Evolutionary conservation across 257 asterid genomes (phyloP).

Genomic region (Solanum clarkiae): DNA sequence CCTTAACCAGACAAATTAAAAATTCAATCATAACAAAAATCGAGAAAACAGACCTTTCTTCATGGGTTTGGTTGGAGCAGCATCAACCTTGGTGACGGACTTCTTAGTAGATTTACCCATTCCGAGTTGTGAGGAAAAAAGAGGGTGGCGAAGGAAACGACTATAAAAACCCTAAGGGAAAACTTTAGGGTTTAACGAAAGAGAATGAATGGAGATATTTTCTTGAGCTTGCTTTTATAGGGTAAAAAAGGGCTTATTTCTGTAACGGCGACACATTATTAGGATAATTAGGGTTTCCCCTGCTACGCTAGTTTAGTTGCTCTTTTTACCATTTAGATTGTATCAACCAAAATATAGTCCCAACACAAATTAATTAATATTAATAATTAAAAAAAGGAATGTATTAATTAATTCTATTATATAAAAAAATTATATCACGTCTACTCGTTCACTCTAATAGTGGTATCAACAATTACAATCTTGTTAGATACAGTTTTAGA

Average conservation of each 20-base stretch:
- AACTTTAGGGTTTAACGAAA: constrained; percentile 10
- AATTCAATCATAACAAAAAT: not conserved
- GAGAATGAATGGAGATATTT: not conserved
- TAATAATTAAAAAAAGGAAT: too few relatives aligned
- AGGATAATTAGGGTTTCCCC: not conserved
- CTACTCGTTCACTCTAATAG: too few relatives aligned
- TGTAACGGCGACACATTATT: not conserved
- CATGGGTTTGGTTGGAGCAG: constrained; percentile 27
- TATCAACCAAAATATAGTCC: too few relatives aligned
- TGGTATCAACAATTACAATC: too few relatives aligned
- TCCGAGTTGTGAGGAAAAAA: not conserved
- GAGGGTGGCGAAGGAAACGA: not conserved
- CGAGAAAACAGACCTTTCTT: constrained; percentile 33
- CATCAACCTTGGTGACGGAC: constrained; percentile 17
- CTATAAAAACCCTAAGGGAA: constrained; percentile 8
- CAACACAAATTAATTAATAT: too few relatives aligned
- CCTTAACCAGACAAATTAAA: not conserved
- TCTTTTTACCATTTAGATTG: not conserved
- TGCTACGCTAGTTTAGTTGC: not conserved
- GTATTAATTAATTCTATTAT: too few relatives aligned
- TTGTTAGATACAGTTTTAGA: too few relatives aligned
- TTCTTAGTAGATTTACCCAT: constrained; percentile 33
- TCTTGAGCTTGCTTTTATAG: not conserved
- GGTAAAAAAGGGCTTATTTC: not conserved
- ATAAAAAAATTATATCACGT: too few relatives aligned